These are phyloP conservation scores for Fusarium coicis DNA, from an alignment of 2,329 filamentous ascomycete species.

Conservation along the genomic window DNA sequence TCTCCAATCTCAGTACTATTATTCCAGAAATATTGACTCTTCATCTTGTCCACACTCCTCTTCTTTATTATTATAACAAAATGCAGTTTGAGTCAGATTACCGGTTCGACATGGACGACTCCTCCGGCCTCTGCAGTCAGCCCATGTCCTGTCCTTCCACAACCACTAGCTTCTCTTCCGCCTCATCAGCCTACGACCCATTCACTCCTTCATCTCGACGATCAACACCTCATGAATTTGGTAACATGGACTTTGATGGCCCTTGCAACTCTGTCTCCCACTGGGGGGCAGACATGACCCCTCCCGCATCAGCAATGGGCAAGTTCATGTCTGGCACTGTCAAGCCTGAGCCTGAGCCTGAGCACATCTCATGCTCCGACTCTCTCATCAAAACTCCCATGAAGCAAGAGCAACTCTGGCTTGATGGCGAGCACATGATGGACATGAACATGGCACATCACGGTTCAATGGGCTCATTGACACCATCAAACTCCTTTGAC, in stretches of 20 bases:
- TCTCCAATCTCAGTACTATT: too few species aligned
- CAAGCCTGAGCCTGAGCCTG: constrained; percentile 50
- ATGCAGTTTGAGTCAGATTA: too few species aligned
- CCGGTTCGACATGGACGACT: too few species aligned
- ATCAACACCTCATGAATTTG: constrained; percentile 54
- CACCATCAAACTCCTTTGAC: constrained; percentile 50
- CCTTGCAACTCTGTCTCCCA: constrained; percentile 42
- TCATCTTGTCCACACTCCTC: too few species aligned
- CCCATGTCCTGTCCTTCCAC: constrained; percentile 47
- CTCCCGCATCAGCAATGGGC: constrained; percentile 48
- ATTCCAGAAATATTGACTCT: too few species aligned
- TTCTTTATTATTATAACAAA: too few species aligned
- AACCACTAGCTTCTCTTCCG: constrained; percentile 53
- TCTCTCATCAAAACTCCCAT: constrained; percentile 51
- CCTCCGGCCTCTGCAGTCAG: too few species aligned
- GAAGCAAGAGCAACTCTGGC: constrained; percentile 49
- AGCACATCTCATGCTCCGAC: constrained; percentile 48
- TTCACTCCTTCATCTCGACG: constrained; percentile 58
- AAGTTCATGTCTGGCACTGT: constrained; percentile 50
- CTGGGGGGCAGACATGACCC: too few species aligned
- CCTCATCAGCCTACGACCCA: constrained; percentile 54
- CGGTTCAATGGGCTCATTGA: constrained; percentile 51
- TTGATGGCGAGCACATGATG: constrained; percentile 53
- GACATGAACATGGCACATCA: constrained; percentile 51
- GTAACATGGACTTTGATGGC: constrained; percentile 52